Evolutionary conservation across 768 basidiomycete genomes (phyloP).

Genomic region (Tremella fuciformis): DNA sequence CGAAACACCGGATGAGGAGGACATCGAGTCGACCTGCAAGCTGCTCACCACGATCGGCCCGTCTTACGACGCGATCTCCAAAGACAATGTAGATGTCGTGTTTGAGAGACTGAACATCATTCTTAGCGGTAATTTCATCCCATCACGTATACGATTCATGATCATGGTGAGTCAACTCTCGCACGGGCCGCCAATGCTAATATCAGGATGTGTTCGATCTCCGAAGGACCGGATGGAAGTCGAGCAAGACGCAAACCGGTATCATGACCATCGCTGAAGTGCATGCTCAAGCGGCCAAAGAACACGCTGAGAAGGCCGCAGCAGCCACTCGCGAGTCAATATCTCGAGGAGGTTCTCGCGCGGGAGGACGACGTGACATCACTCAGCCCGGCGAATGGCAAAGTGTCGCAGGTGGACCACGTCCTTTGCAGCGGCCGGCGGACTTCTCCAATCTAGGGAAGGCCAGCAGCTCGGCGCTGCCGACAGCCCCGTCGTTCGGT

Average conservation of each 20-base stretch:
- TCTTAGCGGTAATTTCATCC: conserved; percentile 68
- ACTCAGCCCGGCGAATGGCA: conserved; percentile 72
- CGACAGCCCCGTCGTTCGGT: conserved; percentile 67
- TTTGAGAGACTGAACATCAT: conserved; percentile 86
- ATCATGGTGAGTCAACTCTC: conserved; percentile 65
- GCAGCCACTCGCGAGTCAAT: conserved; percentile 67
- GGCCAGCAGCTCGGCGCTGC: conserved; percentile 56
- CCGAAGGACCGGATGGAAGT: conserved; percentile 75
- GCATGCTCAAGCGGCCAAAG: conserved; percentile 76
- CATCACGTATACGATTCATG: conserved; percentile 91
- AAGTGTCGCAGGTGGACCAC: conserved; percentile 63
- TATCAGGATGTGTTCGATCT: conserved; percentile 83
- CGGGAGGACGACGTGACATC: conserved; percentile 67
- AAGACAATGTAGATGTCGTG: conserved; percentile 87
- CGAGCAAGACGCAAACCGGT: conserved; percentile 68
- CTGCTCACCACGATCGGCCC: conserved; percentile 83
- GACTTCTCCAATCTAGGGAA: conserved; percentile 44
- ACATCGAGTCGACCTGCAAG: conserved; percentile 93
- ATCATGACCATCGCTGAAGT: conserved; percentile 86
- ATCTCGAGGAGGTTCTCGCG: conserved; percentile 85
- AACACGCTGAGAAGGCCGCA: conserved; percentile 61
- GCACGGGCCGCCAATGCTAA: background rate
- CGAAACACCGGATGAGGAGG: conserved; percentile 94
- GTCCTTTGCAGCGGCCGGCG: conserved; percentile 53
- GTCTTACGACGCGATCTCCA: conserved; percentile 74